phyloP scores from a whole-genome alignment of 2,329 filamentous ascomycete genomes.

The Ramularia endophylla region DNA sequence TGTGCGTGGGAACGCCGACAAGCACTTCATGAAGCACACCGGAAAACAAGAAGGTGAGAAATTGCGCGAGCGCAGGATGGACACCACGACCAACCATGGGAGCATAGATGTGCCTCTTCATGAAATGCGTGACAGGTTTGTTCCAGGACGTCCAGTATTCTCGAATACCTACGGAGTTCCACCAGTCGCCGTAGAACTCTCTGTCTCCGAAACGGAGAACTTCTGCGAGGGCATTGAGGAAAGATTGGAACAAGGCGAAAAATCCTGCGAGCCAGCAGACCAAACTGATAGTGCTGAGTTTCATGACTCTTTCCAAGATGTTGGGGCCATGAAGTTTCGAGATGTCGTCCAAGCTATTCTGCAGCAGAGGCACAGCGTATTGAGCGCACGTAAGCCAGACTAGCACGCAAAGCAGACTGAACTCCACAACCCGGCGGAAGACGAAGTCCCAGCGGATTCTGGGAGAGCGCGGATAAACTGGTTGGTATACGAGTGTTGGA shows the following conservation, averaged over 20 bases:
- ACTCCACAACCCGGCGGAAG: conserved; percentile 71
- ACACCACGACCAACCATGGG: conserved; percentile 82
- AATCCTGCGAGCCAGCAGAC: conserved; percentile 98
- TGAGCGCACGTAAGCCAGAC: conserved; percentile 96
- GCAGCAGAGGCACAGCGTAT: conserved; percentile 83
- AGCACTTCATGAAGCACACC: conserved; percentile 86
- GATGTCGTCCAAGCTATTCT: conserved; percentile 86
- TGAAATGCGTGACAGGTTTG: conserved; percentile 94
- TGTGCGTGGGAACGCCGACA: conserved; percentile 86
- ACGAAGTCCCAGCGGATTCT: conserved; percentile 85
- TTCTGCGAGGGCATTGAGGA: conserved; percentile 86
- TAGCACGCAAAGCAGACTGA: conserved; percentile 63
- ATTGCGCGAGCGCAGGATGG: conserved; percentile 62
- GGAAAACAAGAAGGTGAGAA: conserved; percentile 81
- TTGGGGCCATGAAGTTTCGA: conserved; percentile 70
- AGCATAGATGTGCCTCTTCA: conserved; percentile 88
- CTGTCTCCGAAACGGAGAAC: conserved; percentile 85
- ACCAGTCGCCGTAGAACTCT: conserved; percentile 97
- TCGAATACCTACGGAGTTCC: conserved; percentile 83
- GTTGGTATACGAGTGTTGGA: conserved; percentile 93
- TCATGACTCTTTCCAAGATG: conserved; percentile 85
- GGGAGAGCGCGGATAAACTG: conserved; percentile 81
- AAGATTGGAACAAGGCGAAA: conserved; percentile 91
- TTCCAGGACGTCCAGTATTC: conserved; percentile 97
- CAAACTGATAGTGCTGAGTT: conserved; percentile 89